A percentile compares a stretch with the other conserved stretches of the same genome.
phyloP scores from a whole-genome alignment of 176 grass and related monocot genomes.

The Musa schizocarpa region DNA sequence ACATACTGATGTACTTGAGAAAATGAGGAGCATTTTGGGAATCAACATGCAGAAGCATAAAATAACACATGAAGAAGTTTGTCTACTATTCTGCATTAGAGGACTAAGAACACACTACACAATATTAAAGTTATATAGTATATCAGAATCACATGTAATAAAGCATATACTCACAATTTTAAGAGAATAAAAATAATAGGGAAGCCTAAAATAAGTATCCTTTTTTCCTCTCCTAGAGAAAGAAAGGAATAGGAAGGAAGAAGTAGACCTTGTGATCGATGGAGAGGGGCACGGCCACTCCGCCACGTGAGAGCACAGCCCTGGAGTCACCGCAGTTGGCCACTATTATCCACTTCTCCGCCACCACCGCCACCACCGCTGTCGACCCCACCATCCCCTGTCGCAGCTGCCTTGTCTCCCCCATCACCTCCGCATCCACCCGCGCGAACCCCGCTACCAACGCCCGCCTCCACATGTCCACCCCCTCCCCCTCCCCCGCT shows the following conservation, averaged over 20 bases:
- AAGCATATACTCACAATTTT: background rate
- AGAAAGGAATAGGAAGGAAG: background rate
- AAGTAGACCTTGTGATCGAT: slow-evolving; percentile 32
- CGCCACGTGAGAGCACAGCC: slow-evolving; percentile 34
- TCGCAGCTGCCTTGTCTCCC: background rate
- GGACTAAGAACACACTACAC: background rate
- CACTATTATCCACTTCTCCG: slow-evolving; percentile 26
- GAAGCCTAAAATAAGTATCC: background rate
- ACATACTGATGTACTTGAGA: background rate
- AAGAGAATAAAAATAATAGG: background rate
- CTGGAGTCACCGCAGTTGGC: slow-evolving; percentile 45
- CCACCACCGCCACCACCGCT: slow-evolving; percentile 32
- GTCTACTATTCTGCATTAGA: background rate
- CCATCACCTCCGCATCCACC: slow-evolving; percentile 26
- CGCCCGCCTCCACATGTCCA: slow-evolving; percentile 10
- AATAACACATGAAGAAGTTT: background rate
- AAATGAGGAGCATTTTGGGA: background rate
- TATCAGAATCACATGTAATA: background rate
- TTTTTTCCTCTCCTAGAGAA: background rate
- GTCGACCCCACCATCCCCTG: slow-evolving; percentile 32
- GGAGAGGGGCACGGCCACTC: slow-evolving; percentile 20
- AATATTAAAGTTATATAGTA: background rate
- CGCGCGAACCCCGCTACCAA: slow-evolving; percentile 17
- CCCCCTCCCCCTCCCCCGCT: slow-evolving; percentile 1
- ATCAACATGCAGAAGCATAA: background rate